phyloP scores from a whole-genome alignment of 164 flowering plant species.

The Vitis vinifera region DNA sequence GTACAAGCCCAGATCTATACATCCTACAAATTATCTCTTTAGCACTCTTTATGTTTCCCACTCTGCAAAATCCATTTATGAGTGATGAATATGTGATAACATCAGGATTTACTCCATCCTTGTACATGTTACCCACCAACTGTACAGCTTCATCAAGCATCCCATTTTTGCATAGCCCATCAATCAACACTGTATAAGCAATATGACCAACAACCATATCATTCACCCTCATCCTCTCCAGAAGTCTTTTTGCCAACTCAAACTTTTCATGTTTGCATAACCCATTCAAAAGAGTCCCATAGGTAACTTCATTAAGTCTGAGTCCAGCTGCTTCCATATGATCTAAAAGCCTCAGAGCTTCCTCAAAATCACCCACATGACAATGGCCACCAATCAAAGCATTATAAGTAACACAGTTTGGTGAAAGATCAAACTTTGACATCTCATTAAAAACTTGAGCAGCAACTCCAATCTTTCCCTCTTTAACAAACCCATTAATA shows the following conservation, averaged over 20 bases:
- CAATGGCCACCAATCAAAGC: conserved; percentile 67
- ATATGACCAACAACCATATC: conserved; percentile 38
- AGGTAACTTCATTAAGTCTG: conserved; percentile 60
- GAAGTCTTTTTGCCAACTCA: conserved; percentile 43
- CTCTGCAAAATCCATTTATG: conserved; percentile 63
- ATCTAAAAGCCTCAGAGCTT: conserved; percentile 55
- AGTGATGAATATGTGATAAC: conserved; percentile 72
- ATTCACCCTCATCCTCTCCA: conserved; percentile 48
- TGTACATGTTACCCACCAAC: conserved; percentile 47
- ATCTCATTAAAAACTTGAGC: conserved; percentile 57
- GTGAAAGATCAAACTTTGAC: conserved; percentile 47
- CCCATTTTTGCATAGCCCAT: conserved; percentile 60
- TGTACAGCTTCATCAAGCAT: conserved; percentile 45
- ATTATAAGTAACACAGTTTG: conserved; percentile 68
- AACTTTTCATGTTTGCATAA: conserved; percentile 56
- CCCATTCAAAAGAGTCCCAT: conserved; percentile 73
- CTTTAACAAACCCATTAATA: conserved; percentile 74
- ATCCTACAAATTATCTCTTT: conserved; percentile 69
- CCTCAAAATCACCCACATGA: conserved; percentile 45
- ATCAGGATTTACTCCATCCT: conserved; percentile 57
- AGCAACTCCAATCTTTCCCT: conserved; percentile 68
- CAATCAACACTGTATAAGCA: conserved; percentile 61
- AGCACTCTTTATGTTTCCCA: conserved; percentile 39
- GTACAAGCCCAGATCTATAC: conserved; percentile 46
- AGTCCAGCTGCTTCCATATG: conserved; percentile 60